These are phyloP conservation scores for Metarhizium guizhouense DNA, from an alignment of 2,329 filamentous ascomycete species.

Conservation along the genomic window DNA sequence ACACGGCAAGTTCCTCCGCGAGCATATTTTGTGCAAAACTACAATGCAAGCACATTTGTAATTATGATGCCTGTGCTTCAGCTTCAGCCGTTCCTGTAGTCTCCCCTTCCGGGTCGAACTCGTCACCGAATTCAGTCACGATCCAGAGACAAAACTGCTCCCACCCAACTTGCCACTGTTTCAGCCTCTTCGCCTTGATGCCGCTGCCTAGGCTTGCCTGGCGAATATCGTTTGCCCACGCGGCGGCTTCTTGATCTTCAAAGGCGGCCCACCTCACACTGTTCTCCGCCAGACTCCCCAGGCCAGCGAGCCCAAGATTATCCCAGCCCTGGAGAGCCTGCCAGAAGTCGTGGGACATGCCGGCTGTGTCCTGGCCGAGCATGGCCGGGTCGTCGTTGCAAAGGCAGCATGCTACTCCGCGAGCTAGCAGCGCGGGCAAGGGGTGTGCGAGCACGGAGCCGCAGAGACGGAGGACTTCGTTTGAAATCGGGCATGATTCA, in stretches of 20 bases:
- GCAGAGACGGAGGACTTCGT: constrained; percentile 76
- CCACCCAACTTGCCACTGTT: constrained; percentile 74
- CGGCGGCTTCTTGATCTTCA: constrained; percentile 63
- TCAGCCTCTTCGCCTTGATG: constrained; percentile 61
- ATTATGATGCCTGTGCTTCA: not conserved
- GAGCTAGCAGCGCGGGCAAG: constrained; percentile 72
- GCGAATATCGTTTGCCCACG: constrained; percentile 66
- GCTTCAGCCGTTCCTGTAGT: not conserved
- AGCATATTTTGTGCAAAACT: not conserved
- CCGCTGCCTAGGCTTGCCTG: constrained; percentile 65
- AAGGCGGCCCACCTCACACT: constrained; percentile 85
- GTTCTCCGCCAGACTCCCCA: constrained; percentile 85
- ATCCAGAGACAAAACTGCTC: constrained; percentile 90
- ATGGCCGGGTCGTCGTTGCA: constrained; percentile 90
- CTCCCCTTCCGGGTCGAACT: constrained; percentile 39
- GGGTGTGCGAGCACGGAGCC: constrained; percentile 70
- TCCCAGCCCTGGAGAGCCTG: constrained; percentile 87
- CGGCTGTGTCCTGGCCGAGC: constrained; percentile 71
- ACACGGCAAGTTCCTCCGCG: not conserved
- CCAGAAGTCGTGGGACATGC: constrained; percentile 87
- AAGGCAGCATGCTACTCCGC: constrained; percentile 74
- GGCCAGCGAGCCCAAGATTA: constrained; percentile 77
- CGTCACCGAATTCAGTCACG: constrained; percentile 62
- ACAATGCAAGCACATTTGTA: not conserved
- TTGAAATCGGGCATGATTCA: constrained; percentile 85